Evolutionary conservation across 148 eudicot species (phyloP), one percentile per base, ranked within the genome.

Genomic region (Diospyros kaki): DNA sequence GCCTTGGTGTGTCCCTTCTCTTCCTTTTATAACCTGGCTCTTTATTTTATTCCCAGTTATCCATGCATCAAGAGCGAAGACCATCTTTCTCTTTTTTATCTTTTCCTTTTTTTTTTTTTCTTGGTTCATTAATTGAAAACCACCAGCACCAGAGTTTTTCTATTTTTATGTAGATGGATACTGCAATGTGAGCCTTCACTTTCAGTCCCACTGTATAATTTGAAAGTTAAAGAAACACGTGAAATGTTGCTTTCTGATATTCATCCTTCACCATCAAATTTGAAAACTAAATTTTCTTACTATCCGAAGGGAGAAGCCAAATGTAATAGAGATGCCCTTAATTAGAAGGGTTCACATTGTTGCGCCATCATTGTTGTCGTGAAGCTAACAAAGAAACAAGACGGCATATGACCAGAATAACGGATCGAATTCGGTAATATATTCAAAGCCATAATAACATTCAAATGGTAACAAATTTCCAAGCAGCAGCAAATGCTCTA

Each of bases 151-250:
- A 39, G 2, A 18, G 40, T 6, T 10, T 66, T 46, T 28, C 2
- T 28, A n/a, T 10, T 66, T 39, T 44, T 15, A 14, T 2, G 14
- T 44, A 3, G 39, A 14, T 15, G 58, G 73, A 28, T 14, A 44
- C 39, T 43, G 18, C 52, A 39, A 43, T 76, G 50, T 11, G 56
- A n/a, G 54, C 28, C 43, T 40, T 43, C 61, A 55, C 69, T 76
- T 70, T 62, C 18, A 56, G 42, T 4, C 3, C 39, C 28, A 28
- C 28, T 28, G 28, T 53, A 45, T 6, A 77, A 28, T 65, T 51
- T 54, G 70, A 71, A 77, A 77, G 75, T 40, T 70, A 77, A 71
- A 71, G 80, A 71, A 53, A 53, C 62, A 64, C 6, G 62, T 62
- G 62, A 69, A 17, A 48, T 76, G 61, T 76, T 48, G 52, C 52